Percentiles rank a stretch among this genome's conserved stretches.
Conservation (phyloP, 192 early-diverging fungal species). For the Gigaspora rosea region DNA sequence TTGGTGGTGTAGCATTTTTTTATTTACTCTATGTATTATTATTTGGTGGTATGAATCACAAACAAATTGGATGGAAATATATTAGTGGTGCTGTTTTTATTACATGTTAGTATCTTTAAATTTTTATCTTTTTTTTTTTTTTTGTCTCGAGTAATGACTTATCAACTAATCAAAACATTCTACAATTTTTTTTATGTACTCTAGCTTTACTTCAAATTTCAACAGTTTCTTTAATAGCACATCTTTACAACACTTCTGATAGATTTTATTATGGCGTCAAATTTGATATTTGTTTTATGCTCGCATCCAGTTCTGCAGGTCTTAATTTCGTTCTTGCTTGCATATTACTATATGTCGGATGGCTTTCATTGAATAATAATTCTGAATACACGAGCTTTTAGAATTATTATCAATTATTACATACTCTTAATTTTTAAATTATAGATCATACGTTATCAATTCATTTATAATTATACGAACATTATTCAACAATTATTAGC, state of each 20-base stretch:
- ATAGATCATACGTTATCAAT: no score
- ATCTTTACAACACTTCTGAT: constrained; percentile 12
- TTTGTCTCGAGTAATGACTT: neutral
- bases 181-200: neutral
- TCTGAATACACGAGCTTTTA: neutral
- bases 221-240: neutral
- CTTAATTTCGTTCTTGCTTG: neutral
- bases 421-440: no score
- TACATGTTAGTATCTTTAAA: neutral
- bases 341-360: neutral
- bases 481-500: no score
- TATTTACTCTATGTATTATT: constrained; percentile 15
- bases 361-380: neutral
- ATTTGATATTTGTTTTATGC: constrained; percentile 14
- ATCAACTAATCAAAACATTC: neutral
- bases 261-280: constrained; percentile 6
- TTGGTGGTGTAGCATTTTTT: constrained; percentile 17
- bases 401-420: neutral
- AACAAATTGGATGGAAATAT: constrained; percentile 2
- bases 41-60: neutral
- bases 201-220: constrained; percentile 4
- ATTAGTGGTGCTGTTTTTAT: neutral
- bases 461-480: no score
- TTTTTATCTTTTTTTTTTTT: neutral
- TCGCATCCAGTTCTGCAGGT: neutral